Percentiles rank a stretch among this genome's conserved stretches.
These are phyloP conservation scores for Botrytis aclada DNA, from an alignment of 2,329 filamentous ascomycete species.

Conservation along the genomic window DNA sequence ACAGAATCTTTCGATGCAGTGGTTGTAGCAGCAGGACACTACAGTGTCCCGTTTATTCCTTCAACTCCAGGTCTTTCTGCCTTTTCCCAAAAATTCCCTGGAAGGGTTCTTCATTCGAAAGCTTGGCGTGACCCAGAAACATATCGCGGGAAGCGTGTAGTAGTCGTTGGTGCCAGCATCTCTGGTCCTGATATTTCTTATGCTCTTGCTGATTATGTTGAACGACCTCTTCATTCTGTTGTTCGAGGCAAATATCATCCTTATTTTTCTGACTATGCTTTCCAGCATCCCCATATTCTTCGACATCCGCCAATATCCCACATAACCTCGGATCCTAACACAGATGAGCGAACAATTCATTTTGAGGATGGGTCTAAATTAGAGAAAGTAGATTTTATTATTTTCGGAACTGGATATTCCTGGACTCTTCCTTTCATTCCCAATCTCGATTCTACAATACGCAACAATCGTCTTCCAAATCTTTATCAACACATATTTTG, in stretches of 20 bases:
- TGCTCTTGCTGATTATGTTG: slow-evolving; percentile 47
- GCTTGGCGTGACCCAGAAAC: slow-evolving; percentile 62
- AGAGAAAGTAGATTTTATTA: slow-evolving; percentile 55
- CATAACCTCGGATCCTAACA: slow-evolving; percentile 38
- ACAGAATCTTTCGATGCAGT: slow-evolving; percentile 62
- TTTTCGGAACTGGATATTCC: slow-evolving; percentile 65
- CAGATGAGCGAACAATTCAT: slow-evolving; percentile 45
- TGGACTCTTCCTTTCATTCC: slow-evolving; percentile 63
- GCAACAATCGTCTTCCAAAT: slow-evolving; percentile 54
- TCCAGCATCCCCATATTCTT: slow-evolving; percentile 54
- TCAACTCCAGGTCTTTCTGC: slow-evolving; percentile 54
- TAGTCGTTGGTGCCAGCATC: slow-evolving; percentile 62
- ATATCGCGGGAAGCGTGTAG: slow-evolving; percentile 53
- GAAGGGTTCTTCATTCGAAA: slow-evolving; percentile 65
- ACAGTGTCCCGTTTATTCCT: slow-evolving; percentile 62
- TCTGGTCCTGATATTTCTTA: slow-evolving; percentile 61
- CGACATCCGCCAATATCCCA: slow-evolving; percentile 48
- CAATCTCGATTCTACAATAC: slow-evolving; percentile 42
- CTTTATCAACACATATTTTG: slow-evolving; percentile 59
- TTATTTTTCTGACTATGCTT: slow-evolving; percentile 58
- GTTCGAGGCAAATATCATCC: slow-evolving; percentile 51
- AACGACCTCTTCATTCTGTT: slow-evolving; percentile 51
- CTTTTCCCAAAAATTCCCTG: slow-evolving; percentile 55
- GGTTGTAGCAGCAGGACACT: slow-evolving; percentile 65
- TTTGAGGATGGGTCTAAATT: slow-evolving; percentile 55